Base-by-base conservation (phyloP, 306 rosid species). In the Macrotyloma uniflorum region DNA sequence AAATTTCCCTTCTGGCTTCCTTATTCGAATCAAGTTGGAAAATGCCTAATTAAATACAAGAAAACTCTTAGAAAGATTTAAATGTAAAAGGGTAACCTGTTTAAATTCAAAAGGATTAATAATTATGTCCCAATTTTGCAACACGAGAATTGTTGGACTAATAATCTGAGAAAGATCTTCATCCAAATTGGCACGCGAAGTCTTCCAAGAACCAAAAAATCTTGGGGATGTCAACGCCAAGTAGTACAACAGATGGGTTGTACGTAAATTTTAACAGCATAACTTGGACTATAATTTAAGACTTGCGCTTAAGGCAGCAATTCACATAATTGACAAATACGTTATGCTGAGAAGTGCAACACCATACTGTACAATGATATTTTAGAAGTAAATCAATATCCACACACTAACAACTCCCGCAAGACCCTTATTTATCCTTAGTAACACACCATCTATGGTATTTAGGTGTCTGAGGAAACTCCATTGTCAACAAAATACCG, bases 351-450 rank as follows among this genome's bases (percentile, higher is more conserved):
- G 76, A 69, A 35, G 63, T 75, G 63, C 85, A 72, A 83, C 83
- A 83, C 75, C 85, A 80, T 77, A 76, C 81, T 80, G 76, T 83
- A 76, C 87, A 86, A 67, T 22, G 74, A 71, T 72, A 76, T 70
- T 79, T 77, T 47, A 77, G 67, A 66, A 45, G 73, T 54, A 70
- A 79, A 82, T 70, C 79, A 70, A 68, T 72, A 85, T 75, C 85
- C 89, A 86, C 85, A 76, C 89, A 81, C 13, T 75, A 70, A 74
- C 22, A 62, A 75, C 46, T 74, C 77, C 76, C 11, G 57, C 83
- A 78, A 69, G 43, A 68, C 69, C 74, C 61, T 74, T 82, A 53
- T 78, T 73, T 58, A 68, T 84, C 82, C 79, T 75, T 82, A 75
- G 76, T 74, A 79, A 38, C 84, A 82, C 80, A 79, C 77, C 72